A percentile compares a stretch with the other conserved stretches of the same genome.
phyloP scores from a whole-genome alignment of 805 yeast species.

The Candida stauntonica region DNA sequence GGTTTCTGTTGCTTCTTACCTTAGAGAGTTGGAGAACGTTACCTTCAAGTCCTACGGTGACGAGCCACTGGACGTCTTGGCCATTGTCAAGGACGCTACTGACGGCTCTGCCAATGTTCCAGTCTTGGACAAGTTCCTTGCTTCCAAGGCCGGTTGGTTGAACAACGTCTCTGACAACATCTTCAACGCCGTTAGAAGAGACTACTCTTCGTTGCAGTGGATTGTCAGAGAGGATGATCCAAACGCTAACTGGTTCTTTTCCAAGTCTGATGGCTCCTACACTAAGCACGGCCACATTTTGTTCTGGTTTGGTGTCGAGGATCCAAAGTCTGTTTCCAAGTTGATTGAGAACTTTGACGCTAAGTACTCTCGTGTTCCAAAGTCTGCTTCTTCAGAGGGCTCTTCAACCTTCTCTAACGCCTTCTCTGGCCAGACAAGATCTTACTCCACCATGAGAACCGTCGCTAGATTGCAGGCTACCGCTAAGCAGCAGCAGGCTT shows the following conservation, averaged over 20 bases:
- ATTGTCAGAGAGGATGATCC: constrained; percentile 84
- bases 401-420: constrained; percentile 35
- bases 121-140: constrained; percentile 76
- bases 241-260: constrained; percentile 87
- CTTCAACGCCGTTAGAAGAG: constrained; percentile 75
- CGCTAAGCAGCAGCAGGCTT: constrained; percentile 1
- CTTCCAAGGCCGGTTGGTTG: constrained; percentile 91
- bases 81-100: constrained; percentile 64
- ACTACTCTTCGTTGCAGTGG: constrained; percentile 78
- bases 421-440: constrained; percentile 39
- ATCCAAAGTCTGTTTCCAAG: constrained; percentile 55
- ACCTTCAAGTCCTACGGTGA: constrained; percentile 83
- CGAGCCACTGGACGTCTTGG: constrained; percentile 92
- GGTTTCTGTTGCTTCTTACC: constrained; percentile 74
- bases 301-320: constrained; percentile 89
- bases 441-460: constrained; percentile 41
- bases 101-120: constrained; percentile 43
- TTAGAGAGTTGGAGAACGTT: constrained; percentile 60
- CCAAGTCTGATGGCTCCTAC: constrained; percentile 91
- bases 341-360: constrained; percentile 55
- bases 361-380: constrained; percentile 31
- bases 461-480: constrained; percentile 4
- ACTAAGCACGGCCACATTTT: constrained; percentile 82
- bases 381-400: constrained; percentile 24
- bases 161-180: constrained; percentile 95